Evolutionary conservation across 2,329 filamentous ascomycete species (phyloP).

Genomic region (Diplodia scrobiculata): DNA sequence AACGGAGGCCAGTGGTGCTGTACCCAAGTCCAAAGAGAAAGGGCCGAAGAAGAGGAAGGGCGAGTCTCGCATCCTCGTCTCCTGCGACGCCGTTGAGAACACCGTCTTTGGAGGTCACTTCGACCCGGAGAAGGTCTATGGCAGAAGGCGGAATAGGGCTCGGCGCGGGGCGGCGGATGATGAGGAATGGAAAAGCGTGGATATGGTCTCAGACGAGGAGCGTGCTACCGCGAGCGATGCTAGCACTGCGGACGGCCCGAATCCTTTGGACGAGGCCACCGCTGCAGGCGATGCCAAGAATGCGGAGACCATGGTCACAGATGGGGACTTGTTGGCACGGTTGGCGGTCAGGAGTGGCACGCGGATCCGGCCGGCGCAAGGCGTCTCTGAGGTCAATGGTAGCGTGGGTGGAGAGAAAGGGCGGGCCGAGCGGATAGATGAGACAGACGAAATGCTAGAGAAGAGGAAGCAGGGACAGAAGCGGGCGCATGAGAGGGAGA

Average conservation of each 20-base stretch:
- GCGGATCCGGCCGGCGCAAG: slow-evolving; percentile 46
- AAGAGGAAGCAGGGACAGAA: slow-evolving; percentile 55
- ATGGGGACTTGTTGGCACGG: slow-evolving; percentile 31
- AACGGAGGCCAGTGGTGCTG: slow-evolving; percentile 5
- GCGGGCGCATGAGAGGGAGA: slow-evolving; percentile 56
- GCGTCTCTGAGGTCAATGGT: slow-evolving; percentile 57
- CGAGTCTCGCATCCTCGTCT: slow-evolving; percentile 54
- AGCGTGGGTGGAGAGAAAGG: slow-evolving; percentile 61
- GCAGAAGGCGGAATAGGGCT: slow-evolving; percentile 51
- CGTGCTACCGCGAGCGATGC: slow-evolving; percentile 26
- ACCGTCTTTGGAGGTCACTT: slow-evolving; percentile 53
- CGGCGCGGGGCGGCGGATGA: slow-evolving; percentile 46
- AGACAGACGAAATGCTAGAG: slow-evolving; percentile 56
- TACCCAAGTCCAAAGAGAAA: slow-evolving; percentile 12
- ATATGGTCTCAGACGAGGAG: slow-evolving; percentile 46
- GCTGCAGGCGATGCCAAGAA: not conserved
- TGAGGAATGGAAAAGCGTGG: slow-evolving; percentile 49
- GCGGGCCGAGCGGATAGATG: slow-evolving; percentile 54
- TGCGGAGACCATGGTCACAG: not conserved
- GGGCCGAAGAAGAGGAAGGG: slow-evolving; percentile 49
- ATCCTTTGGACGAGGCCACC: not conserved
- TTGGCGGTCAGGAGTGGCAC: slow-evolving; percentile 32
- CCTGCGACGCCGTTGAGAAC: slow-evolving; percentile 55
- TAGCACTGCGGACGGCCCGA: slow-evolving; percentile 1
- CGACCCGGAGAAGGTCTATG: slow-evolving; percentile 52